Conservation (phyloP, 2,329 filamentous ascomycete species). For the Epichloe amarillans region DNA sequence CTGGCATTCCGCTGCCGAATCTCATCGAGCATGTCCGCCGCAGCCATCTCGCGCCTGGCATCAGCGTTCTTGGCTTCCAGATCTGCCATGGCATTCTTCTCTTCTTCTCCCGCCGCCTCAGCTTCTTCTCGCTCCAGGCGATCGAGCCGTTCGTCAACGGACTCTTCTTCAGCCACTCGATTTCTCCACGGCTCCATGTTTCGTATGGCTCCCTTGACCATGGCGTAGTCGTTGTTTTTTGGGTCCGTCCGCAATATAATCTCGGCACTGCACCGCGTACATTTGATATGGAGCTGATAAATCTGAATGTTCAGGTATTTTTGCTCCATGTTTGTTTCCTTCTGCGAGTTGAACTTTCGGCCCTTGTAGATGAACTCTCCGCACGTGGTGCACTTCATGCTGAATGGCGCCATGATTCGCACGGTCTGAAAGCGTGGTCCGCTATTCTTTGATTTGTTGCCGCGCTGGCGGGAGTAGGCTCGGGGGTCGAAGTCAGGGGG, state of each 20-base stretch:
- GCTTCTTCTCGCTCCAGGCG: conserved; percentile 65
- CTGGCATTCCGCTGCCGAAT: conserved; percentile 85
- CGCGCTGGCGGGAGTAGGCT: conserved; percentile 59
- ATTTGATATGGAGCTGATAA: conserved; percentile 71
- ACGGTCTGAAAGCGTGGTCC: conserved; percentile 78
- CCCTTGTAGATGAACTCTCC: conserved; percentile 83
- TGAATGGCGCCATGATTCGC: conserved; percentile 55
- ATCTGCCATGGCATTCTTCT: conserved; percentile 88
- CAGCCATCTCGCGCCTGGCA: conserved; percentile 88
- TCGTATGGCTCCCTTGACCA: conserved; percentile 69
- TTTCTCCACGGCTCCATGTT: conserved; percentile 88
- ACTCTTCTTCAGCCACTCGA: conserved; percentile 52
- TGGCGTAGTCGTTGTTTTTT: conserved; percentile 83
- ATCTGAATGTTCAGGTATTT: conserved; percentile 82
- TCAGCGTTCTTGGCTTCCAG: conserved; percentile 88
- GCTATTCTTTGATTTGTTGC: conserved; percentile 43
- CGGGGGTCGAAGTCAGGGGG: conserved; percentile 84
- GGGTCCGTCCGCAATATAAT: conserved; percentile 89
- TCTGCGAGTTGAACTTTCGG: conserved; percentile 88
- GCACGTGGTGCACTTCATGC: conserved; percentile 32
- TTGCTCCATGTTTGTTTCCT: conserved; percentile 78
- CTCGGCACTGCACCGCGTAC: conserved; percentile 72
- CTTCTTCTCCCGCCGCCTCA: conserved; percentile 48
- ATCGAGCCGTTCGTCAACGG: conserved; percentile 76
- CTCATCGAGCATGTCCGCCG: conserved; percentile 90